These are phyloP conservation scores for Russula dissimulans DNA, from an alignment of 768 basidiomycete species.

Conservation along the genomic window DNA sequence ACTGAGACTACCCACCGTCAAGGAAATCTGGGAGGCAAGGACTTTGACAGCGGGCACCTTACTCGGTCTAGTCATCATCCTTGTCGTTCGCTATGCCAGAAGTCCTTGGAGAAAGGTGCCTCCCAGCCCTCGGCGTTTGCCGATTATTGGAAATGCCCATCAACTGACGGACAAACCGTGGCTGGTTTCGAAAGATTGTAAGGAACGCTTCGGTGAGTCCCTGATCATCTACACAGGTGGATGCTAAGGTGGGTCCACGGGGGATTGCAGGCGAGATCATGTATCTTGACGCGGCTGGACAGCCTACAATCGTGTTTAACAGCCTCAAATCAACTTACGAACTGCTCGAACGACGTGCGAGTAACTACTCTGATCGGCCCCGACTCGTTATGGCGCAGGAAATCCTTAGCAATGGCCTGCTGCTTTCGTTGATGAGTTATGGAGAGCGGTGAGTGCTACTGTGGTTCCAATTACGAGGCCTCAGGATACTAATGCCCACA, in stretches of 20 bases:
- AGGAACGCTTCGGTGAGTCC: too few relatives aligned
- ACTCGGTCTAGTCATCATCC: too few relatives aligned
- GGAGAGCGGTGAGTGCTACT: conserved; percentile 18
- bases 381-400: conserved; percentile 25
- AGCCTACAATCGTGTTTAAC: conserved; percentile 26
- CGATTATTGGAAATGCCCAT: conserved; percentile 5
- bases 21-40: too few relatives aligned
- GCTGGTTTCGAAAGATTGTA: neutral
- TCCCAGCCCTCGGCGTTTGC: conserved; percentile 6
- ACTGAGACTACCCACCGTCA: too few relatives aligned
- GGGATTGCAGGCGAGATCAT: neutral
- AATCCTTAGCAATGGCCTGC: conserved; percentile 26
- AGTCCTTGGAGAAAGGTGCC: neutral
- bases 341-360: conserved; percentile 29
- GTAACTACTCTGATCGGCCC: conserved; percentile 25
- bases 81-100: too few relatives aligned
- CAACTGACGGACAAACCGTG: neutral
- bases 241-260: too few relatives aligned
- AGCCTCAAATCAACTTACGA: conserved; percentile 27
- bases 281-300: neutral
- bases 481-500: too few relatives aligned
- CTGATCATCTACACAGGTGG: too few relatives aligned
- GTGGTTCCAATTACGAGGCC: too few relatives aligned
- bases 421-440: conserved; percentile 22
- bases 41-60: too few relatives aligned